phyloP scores from a whole-genome alignment of 1,284 basidiomycete species.

The Trichosporon ovoides region DNA sequence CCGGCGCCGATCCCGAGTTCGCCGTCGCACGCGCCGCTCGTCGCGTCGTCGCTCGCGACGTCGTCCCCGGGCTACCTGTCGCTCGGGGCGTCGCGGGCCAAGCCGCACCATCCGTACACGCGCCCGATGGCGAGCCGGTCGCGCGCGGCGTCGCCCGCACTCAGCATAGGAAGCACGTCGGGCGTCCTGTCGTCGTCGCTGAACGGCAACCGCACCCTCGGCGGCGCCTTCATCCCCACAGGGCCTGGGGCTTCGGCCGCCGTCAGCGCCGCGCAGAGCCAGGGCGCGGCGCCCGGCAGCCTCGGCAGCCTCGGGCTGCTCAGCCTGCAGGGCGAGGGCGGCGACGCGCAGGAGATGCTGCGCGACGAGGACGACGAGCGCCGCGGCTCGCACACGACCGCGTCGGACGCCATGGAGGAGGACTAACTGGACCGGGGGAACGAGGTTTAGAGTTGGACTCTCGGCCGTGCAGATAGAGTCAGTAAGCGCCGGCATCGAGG shows the following conservation, averaged over 20 bases:
- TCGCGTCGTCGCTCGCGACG: conserved; percentile 26
- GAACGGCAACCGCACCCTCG: conserved; percentile 18
- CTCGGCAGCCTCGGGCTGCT: conserved; percentile 40
- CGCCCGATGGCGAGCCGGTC: conserved; percentile 36
- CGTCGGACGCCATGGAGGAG: conserved; percentile 8
- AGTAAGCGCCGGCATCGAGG: neutral
- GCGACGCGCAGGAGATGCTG: neutral
- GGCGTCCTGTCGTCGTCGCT: conserved; percentile 32
- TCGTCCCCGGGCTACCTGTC: conserved; percentile 16
- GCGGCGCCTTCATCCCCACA: conserved; percentile 30
- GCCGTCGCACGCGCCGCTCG: conserved; percentile 30
- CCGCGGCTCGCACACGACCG: neutral
- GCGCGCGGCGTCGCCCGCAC: conserved; percentile 40
- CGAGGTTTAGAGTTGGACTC: neutral
- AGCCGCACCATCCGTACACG: conserved; percentile 30
- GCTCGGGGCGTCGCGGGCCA: conserved; percentile 5
- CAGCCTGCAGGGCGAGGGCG: conserved; percentile 21
- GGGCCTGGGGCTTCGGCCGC: conserved; percentile 19
- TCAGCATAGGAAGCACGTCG: conserved; percentile 37
- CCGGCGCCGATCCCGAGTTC: conserved; percentile 41
- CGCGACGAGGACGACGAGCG: neutral
- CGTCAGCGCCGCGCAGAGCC: conserved; percentile 11
- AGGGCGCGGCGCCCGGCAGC: conserved; percentile 20
- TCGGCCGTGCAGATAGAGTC: neutral
- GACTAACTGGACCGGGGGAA: neutral